Conservation (phyloP, 192 early-diverging fungal genomes). For the Coemansia erecta region DNA sequence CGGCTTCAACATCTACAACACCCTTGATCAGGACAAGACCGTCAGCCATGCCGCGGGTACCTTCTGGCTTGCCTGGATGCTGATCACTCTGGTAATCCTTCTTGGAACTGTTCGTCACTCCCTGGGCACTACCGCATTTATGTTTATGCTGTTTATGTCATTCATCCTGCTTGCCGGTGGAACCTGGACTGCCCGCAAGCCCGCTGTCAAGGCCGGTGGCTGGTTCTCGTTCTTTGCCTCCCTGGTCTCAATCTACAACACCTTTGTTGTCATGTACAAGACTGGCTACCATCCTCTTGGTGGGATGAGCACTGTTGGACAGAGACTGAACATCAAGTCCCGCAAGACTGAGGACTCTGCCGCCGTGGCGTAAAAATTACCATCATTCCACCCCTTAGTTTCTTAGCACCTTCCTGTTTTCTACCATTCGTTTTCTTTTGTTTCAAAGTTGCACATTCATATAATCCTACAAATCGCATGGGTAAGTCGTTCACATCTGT, state of each 20-base stretch:
- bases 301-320: conserved; percentile 19
- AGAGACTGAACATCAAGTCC: conserved; percentile 37
- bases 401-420: too few species aligned
- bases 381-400: too few species aligned
- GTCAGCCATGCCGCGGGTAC: conserved; percentile 61
- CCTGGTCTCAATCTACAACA: conserved; percentile 67
- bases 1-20: conserved; percentile 59
- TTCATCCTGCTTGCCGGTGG: conserved; percentile 66
- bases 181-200: conserved; percentile 55
- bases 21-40: conserved; percentile 51
- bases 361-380: conserved; percentile 22
- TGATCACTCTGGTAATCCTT: conserved; percentile 68
- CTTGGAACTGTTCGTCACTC: conserved; percentile 63
- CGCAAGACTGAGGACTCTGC: conserved; percentile 33
- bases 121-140: conserved; percentile 60
- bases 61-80: conserved; percentile 66
- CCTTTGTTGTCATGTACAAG: conserved; percentile 41
- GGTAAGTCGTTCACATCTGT: too few species aligned
- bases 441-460: too few species aligned
- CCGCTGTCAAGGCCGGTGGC: conserved; percentile 64
- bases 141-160: conserved; percentile 59
- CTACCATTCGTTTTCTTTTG: too few species aligned
- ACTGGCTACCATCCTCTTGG: conserved; percentile 42
- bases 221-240: conserved; percentile 75
- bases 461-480: too few species aligned